Conservation (phyloP, 495 filamentous ascomycete genomes). For the Penicillium pancosmium region DNA sequence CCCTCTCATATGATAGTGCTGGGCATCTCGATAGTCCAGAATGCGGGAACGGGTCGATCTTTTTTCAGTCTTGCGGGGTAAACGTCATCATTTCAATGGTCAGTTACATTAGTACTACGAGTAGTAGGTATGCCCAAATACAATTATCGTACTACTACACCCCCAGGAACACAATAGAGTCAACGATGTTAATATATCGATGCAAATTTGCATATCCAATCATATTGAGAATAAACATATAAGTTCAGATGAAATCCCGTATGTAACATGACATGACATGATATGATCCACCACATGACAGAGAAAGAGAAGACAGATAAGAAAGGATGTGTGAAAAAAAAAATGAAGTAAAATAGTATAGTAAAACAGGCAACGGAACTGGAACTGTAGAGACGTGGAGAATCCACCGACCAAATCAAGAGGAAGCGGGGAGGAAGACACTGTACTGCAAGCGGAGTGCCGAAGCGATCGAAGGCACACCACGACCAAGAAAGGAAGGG, state of each 20-base stretch:
- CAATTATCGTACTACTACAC: no score
- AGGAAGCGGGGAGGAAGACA: constrained; percentile 1
- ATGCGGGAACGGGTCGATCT: not conserved
- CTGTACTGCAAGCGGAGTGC: constrained; percentile 11
- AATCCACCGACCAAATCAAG: constrained; percentile 5
- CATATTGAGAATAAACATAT: constrained; percentile 24
- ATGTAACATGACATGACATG: constrained; percentile 4
- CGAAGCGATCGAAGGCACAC: constrained; percentile 27
- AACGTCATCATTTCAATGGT: constrained; percentile 1
- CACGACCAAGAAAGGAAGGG: constrained; percentile 20
- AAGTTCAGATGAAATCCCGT: constrained; percentile 4
- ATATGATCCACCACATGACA: constrained; percentile 19
- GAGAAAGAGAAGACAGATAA: not conserved
- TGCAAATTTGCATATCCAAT: constrained; percentile 21
- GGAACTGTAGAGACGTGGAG: not conserved
- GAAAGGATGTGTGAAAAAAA: not conserved
- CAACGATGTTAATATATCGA: not conserved
- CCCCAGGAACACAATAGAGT: no score
- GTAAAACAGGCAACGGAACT: constrained; percentile 31
- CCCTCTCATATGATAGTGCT: not conserved
- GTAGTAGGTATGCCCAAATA: no score
- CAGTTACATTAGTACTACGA: not conserved
- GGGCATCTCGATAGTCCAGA: not conserved
- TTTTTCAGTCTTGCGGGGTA: constrained; percentile 1
- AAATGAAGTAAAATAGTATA: constrained; percentile 20